These are phyloP conservation scores for Volvariella surrecta DNA, from an alignment of 1,284 basidiomycete genomes.

Conservation along the genomic window DNA sequence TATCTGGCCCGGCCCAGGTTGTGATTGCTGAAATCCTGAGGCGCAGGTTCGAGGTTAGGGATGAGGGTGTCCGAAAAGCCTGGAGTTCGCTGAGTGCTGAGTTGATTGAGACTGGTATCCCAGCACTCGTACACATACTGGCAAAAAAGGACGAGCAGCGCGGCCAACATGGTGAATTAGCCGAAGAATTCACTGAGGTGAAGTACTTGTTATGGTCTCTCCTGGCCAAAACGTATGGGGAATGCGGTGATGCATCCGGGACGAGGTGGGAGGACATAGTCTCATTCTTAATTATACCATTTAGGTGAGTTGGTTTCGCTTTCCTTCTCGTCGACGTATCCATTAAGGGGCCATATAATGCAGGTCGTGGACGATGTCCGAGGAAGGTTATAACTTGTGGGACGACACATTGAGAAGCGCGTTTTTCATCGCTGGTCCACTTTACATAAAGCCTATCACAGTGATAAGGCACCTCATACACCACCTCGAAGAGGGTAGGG, in stretches of 20 bases:
- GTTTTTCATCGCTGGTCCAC: conserved; percentile 14
- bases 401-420: conserved; percentile 20
- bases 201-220: conserved; percentile 26
- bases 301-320: conserved; percentile 28
- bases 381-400: conserved; percentile 31
- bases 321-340: conserved; percentile 1
- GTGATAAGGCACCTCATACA: conserved; percentile 20
- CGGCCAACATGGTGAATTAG: conserved; percentile 14
- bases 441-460: conserved; percentile 10
- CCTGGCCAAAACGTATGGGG: conserved; percentile 17
- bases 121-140: conserved; percentile 19
- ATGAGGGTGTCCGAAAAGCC: conserved; percentile 23
- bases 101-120: conserved; percentile 27
- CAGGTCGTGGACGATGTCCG: conserved; percentile 34
- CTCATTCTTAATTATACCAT: conserved; percentile 34
- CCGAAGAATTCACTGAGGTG: conserved; percentile 18
- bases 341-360: conserved; percentile 6
- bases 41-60: conserved; percentile 26
- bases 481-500: conserved; percentile 13
- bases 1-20: conserved; percentile 30
- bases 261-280: conserved; percentile 29
- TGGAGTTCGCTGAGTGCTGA: conserved; percentile 41
- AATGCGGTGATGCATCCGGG: conserved; percentile 7
- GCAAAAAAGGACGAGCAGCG: too few relatives aligned
- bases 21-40: conserved; percentile 34